Evolutionary conservation across 2,329 filamentous ascomycete genomes (phyloP).

Genomic region (Aspergillus chevalieri): DNA sequence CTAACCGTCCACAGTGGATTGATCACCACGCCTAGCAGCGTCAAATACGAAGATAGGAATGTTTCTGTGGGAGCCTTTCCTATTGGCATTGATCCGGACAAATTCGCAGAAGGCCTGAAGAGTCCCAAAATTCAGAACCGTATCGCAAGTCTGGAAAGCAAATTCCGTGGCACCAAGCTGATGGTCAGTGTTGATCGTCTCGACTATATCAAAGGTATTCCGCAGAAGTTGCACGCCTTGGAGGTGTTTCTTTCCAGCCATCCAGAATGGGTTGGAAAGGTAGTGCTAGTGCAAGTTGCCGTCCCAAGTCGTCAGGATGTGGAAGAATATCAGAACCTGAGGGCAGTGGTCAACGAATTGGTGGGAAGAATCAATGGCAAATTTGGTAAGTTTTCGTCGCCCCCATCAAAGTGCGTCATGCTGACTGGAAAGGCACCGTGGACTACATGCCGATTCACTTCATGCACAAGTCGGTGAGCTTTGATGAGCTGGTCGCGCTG

Average conservation of each 20-base stretch:
- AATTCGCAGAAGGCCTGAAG: slow-evolving; percentile 79
- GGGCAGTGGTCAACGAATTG: slow-evolving; percentile 88
- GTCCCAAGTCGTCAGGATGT: slow-evolving; percentile 89
- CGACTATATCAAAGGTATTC: slow-evolving; percentile 96
- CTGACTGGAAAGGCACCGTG: slow-evolving; percentile 57
- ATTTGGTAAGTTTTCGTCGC: slow-evolving; percentile 53
- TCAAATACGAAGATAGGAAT: slow-evolving; percentile 77
- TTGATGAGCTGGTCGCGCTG: slow-evolving; percentile 84
- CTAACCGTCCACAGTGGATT: slow-evolving; percentile 27
- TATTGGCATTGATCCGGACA: slow-evolving; percentile 92
- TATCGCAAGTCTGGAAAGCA: slow-evolving; percentile 71
- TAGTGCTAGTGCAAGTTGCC: slow-evolving; percentile 87
- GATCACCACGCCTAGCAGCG: slow-evolving; percentile 76
- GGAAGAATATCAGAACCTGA: slow-evolving; percentile 91
- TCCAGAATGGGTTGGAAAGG: slow-evolving; percentile 92
- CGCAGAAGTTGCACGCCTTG: slow-evolving; percentile 87
- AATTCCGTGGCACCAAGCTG: slow-evolving; percentile 88
- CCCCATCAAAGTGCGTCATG: slow-evolving; percentile 2
- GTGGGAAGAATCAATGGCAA: slow-evolving; percentile 92
- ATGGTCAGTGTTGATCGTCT: slow-evolving; percentile 92
- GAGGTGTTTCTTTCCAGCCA: slow-evolving; percentile 93
- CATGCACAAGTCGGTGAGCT: slow-evolving; percentile 86
- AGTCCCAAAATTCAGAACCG: slow-evolving; percentile 76
- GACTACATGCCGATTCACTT: slow-evolving; percentile 98
- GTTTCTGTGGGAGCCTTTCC: slow-evolving; percentile 87